phyloP scores from a whole-genome alignment of 2,329 filamentous ascomycete genomes.

The Xylaria digitata region DNA sequence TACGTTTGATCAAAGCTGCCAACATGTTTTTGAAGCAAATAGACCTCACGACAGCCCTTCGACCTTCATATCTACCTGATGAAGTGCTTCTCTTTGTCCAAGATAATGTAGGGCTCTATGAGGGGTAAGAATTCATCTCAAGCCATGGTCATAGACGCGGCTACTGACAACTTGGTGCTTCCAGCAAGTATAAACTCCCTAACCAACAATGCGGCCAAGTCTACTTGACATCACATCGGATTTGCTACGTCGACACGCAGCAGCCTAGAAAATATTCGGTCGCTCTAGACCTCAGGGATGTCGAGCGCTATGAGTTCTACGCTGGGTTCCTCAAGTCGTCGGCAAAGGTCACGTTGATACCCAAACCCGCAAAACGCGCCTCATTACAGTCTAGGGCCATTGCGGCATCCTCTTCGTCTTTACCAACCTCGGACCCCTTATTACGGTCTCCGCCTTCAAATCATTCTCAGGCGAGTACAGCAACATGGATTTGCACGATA shows the following conservation, averaged over 20 bases:
- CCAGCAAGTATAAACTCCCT: conserved; percentile 92
- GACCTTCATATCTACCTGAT: conserved; percentile 91
- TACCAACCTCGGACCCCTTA: conserved; percentile 44
- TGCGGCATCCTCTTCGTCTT: conserved; percentile 56
- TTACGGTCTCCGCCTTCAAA: conserved; percentile 58
- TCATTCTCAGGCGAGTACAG: conserved; percentile 65
- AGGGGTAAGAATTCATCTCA: conserved; percentile 75
- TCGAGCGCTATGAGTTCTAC: conserved; percentile 92
- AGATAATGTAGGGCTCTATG: conserved; percentile 96
- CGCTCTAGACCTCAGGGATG: conserved; percentile 87
- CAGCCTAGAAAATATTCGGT: conserved; percentile 88
- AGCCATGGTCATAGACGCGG: neutral
- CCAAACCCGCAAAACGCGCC: conserved; percentile 78
- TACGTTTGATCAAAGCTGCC: conserved; percentile 30
- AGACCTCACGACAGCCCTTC: conserved; percentile 94
- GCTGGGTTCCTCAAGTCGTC: conserved; percentile 96
- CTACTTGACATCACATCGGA: conserved; percentile 93
- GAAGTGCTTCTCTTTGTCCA: conserved; percentile 96
- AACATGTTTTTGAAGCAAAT: conserved; percentile 94
- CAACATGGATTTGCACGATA: conserved; percentile 95
- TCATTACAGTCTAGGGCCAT: conserved; percentile 67
- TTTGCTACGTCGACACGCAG: conserved; percentile 92
- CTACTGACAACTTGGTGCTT: conserved; percentile 29
- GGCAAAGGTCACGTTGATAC: conserved; percentile 87
- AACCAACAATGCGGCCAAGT: conserved; percentile 96